phyloP scores from a whole-genome alignment of 2,329 filamentous ascomycete genomes.

The Kalmusia sp. region DNA sequence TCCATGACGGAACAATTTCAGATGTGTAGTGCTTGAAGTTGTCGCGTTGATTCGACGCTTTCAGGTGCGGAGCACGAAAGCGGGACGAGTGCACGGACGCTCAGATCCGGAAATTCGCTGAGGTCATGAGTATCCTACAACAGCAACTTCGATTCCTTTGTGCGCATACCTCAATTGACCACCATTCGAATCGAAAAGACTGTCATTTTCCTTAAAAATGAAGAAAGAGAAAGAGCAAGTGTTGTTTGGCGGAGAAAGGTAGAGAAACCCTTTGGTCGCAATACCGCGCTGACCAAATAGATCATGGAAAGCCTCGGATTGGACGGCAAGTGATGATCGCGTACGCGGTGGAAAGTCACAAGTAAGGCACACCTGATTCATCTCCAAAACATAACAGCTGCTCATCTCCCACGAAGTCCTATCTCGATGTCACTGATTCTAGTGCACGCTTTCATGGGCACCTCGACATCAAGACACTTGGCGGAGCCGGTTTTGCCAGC shows the following conservation, averaged over 20 bases:
- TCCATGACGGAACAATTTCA: slow-evolving; percentile 32
- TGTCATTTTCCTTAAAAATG: slow-evolving; percentile 17
- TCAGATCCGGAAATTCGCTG: slow-evolving; percentile 3
- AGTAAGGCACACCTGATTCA: slow-evolving; percentile 52
- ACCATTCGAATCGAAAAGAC: too few species aligned
- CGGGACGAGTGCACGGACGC: slow-evolving; percentile 1
- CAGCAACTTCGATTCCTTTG: too few species aligned
- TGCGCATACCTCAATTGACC: neutral
- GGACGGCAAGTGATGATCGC: slow-evolving; percentile 75
- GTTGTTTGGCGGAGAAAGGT: slow-evolving; percentile 42
- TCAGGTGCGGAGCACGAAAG: neutral
- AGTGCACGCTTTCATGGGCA: slow-evolving; percentile 68
- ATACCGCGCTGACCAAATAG: slow-evolving; percentile 45
- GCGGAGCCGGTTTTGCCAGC: slow-evolving; percentile 82
- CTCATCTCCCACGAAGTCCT: slow-evolving; percentile 49
- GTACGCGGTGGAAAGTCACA: slow-evolving; percentile 77
- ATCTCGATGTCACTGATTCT: slow-evolving; percentile 48
- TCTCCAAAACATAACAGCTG: too few species aligned
- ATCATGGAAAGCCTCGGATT: slow-evolving; percentile 66
- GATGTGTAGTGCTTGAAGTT: neutral
- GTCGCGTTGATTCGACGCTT: neutral
- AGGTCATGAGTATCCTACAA: slow-evolving; percentile 7
- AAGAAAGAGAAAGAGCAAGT: slow-evolving; percentile 22
- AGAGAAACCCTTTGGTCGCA: slow-evolving; percentile 4
- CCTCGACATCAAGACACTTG: slow-evolving; percentile 76